A percentile compares a stretch with the other conserved stretches of the same genome.
Evolutionary conservation across 495 filamentous ascomycete species (phyloP).

Genomic region (Bacidia gigantensis): DNA sequence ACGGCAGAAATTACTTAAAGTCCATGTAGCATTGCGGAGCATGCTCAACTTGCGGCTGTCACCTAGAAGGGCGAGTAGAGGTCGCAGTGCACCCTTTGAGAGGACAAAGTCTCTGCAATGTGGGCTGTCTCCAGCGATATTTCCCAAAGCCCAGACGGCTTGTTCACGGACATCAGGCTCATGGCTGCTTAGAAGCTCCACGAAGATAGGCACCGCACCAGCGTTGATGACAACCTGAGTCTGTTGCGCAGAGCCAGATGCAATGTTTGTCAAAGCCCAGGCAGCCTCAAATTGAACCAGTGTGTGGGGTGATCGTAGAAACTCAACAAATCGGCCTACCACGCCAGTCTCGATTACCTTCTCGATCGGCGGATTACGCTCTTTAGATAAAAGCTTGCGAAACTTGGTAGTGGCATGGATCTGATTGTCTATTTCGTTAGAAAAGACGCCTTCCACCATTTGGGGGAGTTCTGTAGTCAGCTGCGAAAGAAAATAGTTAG

Average conservation of each 20-base stretch:
- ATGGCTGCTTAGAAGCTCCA: conserved; percentile 84
- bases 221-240: conserved; percentile 99
- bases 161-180: conserved; percentile 98
- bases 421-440: conserved; percentile 93
- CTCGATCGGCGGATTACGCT: conserved; percentile 98
- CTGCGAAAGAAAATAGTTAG: conserved; percentile 33
- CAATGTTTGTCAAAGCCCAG: conserved; percentile 99
- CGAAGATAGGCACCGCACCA: conserved; percentile 96
- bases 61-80: conserved; percentile 74
- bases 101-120: conserved; percentile 93
- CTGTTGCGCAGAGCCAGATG: conserved; percentile 90
- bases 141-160: conserved; percentile 96
- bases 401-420: conserved; percentile 99
- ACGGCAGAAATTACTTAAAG: conserved; percentile 98
- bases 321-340: conserved; percentile 93
- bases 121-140: conserved; percentile 98
- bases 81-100: conserved; percentile 74
- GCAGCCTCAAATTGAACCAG: conserved; percentile 98
- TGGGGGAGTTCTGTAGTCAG: conserved; percentile 93
- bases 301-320: conserved; percentile 95
- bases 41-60: conserved; percentile 99
- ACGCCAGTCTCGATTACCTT: conserved; percentile 98
- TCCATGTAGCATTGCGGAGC: conserved; percentile 98
- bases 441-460: conserved; percentile 97
- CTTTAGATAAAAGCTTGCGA: conserved; percentile 92